A percentile compares a stretch with the other conserved stretches of the same genome.
phyloP scores from a whole-genome alignment of 768 basidiomycete species.

The Boletellus ananiceps region DNA sequence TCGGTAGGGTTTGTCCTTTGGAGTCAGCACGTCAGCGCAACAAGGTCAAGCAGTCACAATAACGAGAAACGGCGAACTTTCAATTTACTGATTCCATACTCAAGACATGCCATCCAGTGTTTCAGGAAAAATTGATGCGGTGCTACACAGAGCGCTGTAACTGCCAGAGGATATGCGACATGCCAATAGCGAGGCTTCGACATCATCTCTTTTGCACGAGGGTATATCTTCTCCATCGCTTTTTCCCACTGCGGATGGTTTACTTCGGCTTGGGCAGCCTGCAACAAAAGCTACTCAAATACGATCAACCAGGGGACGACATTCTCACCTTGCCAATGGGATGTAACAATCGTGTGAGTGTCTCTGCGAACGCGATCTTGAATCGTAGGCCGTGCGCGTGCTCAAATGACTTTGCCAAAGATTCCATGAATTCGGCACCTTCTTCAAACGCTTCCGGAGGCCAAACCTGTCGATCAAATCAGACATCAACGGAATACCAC shows the following conservation, averaged over 20 bases:
- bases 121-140: constrained; percentile 81
- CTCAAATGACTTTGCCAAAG: constrained; percentile 76
- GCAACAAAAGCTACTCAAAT: constrained; percentile 1
- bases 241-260: constrained; percentile 95
- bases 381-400: constrained; percentile 79
- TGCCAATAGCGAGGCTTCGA: constrained; percentile 87
- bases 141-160: constrained; percentile 82
- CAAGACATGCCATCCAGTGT: constrained; percentile 74
- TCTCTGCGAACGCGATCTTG: constrained; percentile 84
- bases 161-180: constrained; percentile 77
- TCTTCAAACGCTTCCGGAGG: constrained; percentile 92
- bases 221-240: constrained; percentile 79
- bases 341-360: constrained; percentile 70
- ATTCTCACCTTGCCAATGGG: constrained; percentile 75
- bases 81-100: constrained; percentile 66
- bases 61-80: constrained; percentile 49
- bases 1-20: constrained; percentile 75
- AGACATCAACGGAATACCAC: neutral
- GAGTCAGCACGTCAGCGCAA: neutral
- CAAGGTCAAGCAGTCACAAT: neutral
- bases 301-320: neutral
- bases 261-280: constrained; percentile 94
- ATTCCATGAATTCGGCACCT: constrained; percentile 86
- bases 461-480: constrained; percentile 60
- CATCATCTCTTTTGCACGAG: constrained; percentile 81